These are phyloP conservation scores for Saccharomyces hybrid DNA, from an alignment of 1,139 yeast species.

Conservation along the genomic window DNA sequence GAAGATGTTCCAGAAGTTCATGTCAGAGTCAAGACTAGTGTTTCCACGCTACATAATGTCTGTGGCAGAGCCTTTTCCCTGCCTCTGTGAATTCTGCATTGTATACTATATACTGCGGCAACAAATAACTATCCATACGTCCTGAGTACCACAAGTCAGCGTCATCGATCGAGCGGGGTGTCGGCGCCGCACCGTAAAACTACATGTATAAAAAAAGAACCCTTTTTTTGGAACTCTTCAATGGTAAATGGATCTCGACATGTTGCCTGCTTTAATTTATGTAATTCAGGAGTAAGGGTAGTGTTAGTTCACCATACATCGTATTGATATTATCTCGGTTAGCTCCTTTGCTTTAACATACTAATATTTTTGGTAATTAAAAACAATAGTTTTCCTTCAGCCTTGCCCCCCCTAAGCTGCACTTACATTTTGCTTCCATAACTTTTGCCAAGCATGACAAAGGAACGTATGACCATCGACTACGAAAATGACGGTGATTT, in stretches of 20 bases:
- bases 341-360: neutral
- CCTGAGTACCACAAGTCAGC: neutral
- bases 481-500: neutral
- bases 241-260: neutral
- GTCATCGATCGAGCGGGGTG: neutral
- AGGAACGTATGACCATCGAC: neutral
- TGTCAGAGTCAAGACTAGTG: constrained; percentile 39
- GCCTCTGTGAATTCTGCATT: constrained; percentile 20
- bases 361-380: no score
- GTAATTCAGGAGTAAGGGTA: neutral
- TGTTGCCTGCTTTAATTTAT: neutral
- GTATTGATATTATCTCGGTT: neutral
- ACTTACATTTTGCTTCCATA: neutral
- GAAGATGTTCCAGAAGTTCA: constrained; percentile 31
- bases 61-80: constrained; percentile 36
- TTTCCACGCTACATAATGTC: constrained; percentile 39
- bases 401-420: neutral
- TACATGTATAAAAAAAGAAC: neutral
- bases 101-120: neutral
- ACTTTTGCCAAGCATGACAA: neutral
- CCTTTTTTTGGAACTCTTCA: neutral
- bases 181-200: neutral
- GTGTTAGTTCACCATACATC: neutral
- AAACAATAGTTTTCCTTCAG: neutral
- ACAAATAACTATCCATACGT: constrained; percentile 1